Percentiles rank a stretch among this genome's conserved stretches.
Evolutionary conservation across 345 rosid genomes (phyloP).

Genomic region (Populus ilicifolia): DNA sequence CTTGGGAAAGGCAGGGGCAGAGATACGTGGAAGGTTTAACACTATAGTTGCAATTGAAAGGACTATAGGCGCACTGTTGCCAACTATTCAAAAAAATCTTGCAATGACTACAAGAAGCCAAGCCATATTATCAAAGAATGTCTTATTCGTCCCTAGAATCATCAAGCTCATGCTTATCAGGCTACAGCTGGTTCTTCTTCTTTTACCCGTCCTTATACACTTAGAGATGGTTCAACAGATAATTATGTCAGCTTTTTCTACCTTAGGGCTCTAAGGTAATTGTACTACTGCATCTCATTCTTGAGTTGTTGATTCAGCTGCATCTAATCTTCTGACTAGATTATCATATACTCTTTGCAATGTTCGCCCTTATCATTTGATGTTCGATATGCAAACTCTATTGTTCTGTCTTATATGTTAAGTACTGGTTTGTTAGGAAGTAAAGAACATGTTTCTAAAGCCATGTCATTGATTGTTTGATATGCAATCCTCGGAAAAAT

Average conservation of each 20-base stretch:
- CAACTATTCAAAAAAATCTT: neutral
- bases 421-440: neutral
- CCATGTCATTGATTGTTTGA: neutral
- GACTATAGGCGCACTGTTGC: neutral
- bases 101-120: neutral
- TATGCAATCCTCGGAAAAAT: neutral
- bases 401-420: neutral
- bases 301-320: neutral
- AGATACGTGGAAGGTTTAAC: neutral
- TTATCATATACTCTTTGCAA: too few relatives aligned
- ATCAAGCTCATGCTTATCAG: neutral
- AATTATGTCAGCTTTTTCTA: neutral
- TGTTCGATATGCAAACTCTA: neutral
- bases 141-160: neutral
- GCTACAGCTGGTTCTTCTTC: neutral
- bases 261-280: constrained; percentile 6
- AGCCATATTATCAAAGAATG: constrained; percentile 12
- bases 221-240: constrained; percentile 5
- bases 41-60: neutral
- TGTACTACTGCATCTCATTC: neutral
- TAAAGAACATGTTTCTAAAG: neutral
- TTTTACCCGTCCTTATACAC: rapidly evolving
- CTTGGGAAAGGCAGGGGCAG: neutral
- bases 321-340: constrained; percentile 1
- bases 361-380: neutral